Percentiles rank a stretch among this genome's conserved stretches.
phyloP scores from a whole-genome alignment of 768 basidiomycete species.

The Mycena leptocephala region DNA sequence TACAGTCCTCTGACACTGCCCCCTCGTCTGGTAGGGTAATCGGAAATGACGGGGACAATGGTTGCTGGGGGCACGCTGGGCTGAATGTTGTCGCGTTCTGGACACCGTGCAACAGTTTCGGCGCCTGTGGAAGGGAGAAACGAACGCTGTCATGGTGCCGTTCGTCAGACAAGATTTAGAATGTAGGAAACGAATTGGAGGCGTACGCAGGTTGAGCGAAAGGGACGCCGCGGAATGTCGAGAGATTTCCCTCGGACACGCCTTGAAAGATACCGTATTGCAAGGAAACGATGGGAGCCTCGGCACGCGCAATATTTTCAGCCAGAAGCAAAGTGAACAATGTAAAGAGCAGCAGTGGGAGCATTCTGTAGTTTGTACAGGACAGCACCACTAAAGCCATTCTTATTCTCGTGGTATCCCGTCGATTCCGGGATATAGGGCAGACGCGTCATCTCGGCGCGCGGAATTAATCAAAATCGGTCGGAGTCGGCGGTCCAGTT shows the following conservation, averaged over 20 bases:
- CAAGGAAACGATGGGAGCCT: not conserved
- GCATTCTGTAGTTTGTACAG: too few relatives aligned
- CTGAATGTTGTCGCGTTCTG: constrained; percentile 18
- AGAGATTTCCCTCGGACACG: not conserved
- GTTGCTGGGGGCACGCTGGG: constrained; percentile 23
- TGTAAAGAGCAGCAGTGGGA: not conserved
- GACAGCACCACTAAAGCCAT: too few relatives aligned
- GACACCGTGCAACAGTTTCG: not conserved
- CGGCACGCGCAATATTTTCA: not conserved
- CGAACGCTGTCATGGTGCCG: not conserved
- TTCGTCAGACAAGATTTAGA: too few relatives aligned
- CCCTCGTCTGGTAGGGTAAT: not conserved
- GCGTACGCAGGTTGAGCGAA: constrained; percentile 11
- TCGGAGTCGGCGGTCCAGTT: too few relatives aligned
- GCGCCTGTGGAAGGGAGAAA: not conserved
- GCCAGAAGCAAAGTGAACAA: not conserved
- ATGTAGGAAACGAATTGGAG: not conserved
- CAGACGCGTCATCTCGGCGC: too few relatives aligned
- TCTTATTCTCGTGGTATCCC: too few relatives aligned
- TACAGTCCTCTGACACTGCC: constrained; percentile 25
- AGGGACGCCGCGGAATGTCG: constrained; percentile 10
- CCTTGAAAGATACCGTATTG: constrained; percentile 16
- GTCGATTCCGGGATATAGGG: too few relatives aligned
- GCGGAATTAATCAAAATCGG: too few relatives aligned
- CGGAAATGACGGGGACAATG: not conserved